phyloP scores from a whole-genome alignment of 148 eudicot species.

The Gaultheria prostrata region DNA sequence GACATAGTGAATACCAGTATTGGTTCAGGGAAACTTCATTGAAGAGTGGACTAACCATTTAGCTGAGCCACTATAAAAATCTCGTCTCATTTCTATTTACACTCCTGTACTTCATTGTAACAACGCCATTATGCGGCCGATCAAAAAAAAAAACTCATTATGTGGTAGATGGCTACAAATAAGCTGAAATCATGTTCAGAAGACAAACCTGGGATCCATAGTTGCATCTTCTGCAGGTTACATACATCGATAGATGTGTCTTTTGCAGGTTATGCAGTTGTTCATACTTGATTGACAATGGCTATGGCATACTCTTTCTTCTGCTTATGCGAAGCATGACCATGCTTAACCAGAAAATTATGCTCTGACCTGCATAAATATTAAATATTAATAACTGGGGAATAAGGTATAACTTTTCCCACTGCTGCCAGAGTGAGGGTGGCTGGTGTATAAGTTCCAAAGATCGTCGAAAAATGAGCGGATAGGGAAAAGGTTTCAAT shows the following conservation, averaged over 20 bases:
- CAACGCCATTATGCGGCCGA: too few species aligned
- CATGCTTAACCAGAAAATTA: slow-evolving; percentile 4
- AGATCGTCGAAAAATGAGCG: neutral
- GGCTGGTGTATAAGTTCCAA: neutral
- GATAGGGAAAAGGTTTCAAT: neutral
- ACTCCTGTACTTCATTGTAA: too few species aligned
- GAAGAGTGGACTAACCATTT: neutral
- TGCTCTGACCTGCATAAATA: neutral
- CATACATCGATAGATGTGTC: neutral
- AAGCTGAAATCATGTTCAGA: neutral
- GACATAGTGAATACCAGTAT: neutral
- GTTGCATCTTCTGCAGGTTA: neutral
- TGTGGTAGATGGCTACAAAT: too few species aligned
- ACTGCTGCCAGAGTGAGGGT: neutral
- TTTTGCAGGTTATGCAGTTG: slow-evolving; percentile 1
- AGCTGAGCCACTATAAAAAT: neutral
- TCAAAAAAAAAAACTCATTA: too few species aligned
- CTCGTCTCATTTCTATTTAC: too few species aligned
- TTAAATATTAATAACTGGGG: too few species aligned
- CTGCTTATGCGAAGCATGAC: slow-evolving; percentile 1
- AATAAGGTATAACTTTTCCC: neutral
- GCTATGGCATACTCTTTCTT: neutral
- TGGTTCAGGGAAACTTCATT: neutral
- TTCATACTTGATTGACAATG: neutral
- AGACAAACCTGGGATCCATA: neutral